Evolutionary conservation across 2,329 filamentous ascomycete genomes (phyloP), one percentile per base, ranked within the genome.

Genomic region (Byssochlamys sp.): DNA sequence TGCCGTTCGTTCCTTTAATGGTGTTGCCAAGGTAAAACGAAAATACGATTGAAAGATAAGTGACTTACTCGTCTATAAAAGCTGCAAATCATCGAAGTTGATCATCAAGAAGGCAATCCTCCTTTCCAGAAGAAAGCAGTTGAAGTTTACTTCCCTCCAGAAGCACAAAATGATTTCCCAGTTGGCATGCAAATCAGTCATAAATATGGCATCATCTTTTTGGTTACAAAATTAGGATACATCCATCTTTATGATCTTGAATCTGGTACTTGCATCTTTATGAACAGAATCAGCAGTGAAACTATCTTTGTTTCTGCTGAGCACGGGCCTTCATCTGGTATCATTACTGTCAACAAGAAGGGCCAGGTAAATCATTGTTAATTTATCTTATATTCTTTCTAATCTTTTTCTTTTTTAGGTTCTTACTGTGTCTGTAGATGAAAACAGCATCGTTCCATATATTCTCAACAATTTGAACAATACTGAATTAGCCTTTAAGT

Each of bases 221-320:
- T 99, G 68, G 90, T 99, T 61, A 99, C 94, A 58, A 99, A 99
- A 75, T 99, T 96, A 69, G 94, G 94, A 55, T 99, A 97, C 77
- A 97, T 99, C 67, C 94, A 99, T 76, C 84, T 99, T 25, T 97
- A 97, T 77, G 95, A 99, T 69, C 84, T 99, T 58, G 95, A 99
- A 79, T 94, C 89, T 6, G 95, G 90, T 59, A 89, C 88, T 11
- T 95, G 90, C 73, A 94, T 99, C 71, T 99, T 96, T 83, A 95
- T 99, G 91, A 99, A 99, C 81, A 88, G 95, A 67, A 99, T 99
- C 69, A 99, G 94, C 31, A 96, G 91, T 79, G 94, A 99, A 72
- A 97, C 94, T 27, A 97, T 99, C 72, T 99, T 99, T 78, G 95
- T 92, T 27, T 96, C 91, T 25, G 88, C 90, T 52, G 79, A 86